Conservation (phyloP, 2,329 filamentous ascomycete genomes). For the Fusarium sp. region DNA sequence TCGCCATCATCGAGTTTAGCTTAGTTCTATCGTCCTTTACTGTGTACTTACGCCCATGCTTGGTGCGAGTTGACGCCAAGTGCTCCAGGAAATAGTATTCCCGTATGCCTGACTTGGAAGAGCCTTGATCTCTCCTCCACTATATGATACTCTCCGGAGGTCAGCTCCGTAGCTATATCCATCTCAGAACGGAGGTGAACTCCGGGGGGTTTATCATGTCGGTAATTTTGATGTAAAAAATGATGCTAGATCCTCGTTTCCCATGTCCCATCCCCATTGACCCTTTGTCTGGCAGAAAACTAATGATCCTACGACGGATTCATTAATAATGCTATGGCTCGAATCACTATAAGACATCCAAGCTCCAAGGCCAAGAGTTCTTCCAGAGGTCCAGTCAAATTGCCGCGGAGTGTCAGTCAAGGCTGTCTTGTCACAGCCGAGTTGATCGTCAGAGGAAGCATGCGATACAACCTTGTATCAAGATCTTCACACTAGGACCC, state of each 20-base stretch:
- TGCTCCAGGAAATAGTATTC: neutral
- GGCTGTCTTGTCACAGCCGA: neutral
- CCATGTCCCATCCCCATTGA: neutral
- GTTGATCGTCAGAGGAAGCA: neutral
- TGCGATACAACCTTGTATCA: constrained; percentile 18
- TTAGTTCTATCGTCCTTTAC: constrained; percentile 2
- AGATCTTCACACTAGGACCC: constrained; percentile 20
- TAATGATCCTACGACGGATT: neutral
- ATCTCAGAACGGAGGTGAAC: neutral
- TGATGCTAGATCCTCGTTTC: neutral
- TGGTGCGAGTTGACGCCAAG: constrained; percentile 31
- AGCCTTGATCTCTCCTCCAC: neutral
- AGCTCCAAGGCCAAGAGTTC: neutral
- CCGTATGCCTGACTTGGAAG: neutral
- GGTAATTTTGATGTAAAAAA: neutral
- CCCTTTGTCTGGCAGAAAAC: neutral
- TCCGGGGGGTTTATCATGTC: neutral
- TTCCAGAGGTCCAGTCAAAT: neutral
- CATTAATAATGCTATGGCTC: neutral
- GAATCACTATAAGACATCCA: neutral
- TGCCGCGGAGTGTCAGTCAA: neutral
- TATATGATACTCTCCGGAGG: constrained; percentile 10
- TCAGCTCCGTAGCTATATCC: constrained; percentile 14
- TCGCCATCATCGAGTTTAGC: neutral
- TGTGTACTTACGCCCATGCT: neutral